phyloP scores from a whole-genome alignment of 306 rosid genomes.

The Bauhinia variegata region DNA sequence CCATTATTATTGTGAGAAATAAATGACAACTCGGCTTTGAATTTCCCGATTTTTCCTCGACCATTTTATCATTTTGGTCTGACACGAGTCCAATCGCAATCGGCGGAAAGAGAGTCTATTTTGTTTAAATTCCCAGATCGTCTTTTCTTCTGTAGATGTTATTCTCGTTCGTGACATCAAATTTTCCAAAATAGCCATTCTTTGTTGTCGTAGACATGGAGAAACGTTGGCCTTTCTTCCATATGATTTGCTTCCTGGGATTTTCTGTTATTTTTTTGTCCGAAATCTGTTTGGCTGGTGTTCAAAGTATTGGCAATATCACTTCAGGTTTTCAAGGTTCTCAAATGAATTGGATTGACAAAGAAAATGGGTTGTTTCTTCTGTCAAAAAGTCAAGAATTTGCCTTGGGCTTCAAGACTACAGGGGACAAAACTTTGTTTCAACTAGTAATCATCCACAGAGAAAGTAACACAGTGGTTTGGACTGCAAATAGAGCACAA shows the following conservation, averaged over 20 bases:
- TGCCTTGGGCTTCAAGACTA: slow-evolving; percentile 58
- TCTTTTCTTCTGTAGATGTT: slow-evolving; percentile 1
- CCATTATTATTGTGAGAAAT: neutral
- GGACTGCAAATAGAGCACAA: slow-evolving; percentile 75
- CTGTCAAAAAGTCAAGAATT: slow-evolving; percentile 51
- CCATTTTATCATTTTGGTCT: neutral
- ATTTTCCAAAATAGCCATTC: neutral
- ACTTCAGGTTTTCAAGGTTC: slow-evolving; percentile 53
- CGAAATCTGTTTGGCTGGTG: slow-evolving; percentile 50
- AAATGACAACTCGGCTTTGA: neutral
- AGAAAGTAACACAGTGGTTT: slow-evolving; percentile 39
- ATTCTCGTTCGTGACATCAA: neutral
- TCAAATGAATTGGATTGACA: slow-evolving; percentile 74
- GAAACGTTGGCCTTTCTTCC: slow-evolving; percentile 32
- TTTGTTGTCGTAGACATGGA: slow-evolving; percentile 49
- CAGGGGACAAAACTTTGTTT: slow-evolving; percentile 54
- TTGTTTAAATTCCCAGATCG: neutral
- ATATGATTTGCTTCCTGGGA: slow-evolving; percentile 23
- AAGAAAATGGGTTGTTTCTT: slow-evolving; percentile 44
- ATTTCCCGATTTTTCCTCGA: neutral
- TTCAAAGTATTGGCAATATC: slow-evolving; percentile 42
- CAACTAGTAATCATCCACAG: slow-evolving; percentile 54
- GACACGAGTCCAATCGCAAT: neutral
- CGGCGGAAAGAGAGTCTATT: neutral
- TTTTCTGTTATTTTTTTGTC: slow-evolving; percentile 35